phyloP scores from a whole-genome alignment of 129 eudicot species.

The Flaveria linearis region DNA sequence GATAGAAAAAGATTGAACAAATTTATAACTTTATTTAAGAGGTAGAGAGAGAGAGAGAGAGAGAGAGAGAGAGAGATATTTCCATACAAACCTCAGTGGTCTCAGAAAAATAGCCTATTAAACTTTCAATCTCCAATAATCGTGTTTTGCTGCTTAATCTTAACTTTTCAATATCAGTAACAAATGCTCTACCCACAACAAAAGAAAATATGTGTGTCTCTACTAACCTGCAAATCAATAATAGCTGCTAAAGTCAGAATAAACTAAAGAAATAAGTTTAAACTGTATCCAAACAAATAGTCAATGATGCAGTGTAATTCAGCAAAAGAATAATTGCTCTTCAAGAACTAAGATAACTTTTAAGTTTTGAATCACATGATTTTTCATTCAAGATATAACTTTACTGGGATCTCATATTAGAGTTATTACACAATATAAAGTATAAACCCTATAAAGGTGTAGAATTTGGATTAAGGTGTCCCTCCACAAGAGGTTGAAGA shows the following conservation, averaged over 20 bases:
- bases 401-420: neutral
- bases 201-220: slow-evolving; percentile 98
- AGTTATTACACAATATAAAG: neutral
- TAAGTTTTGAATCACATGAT: neutral
- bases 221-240: slow-evolving; percentile 75
- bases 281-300: slow-evolving; percentile 1
- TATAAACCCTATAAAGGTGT: too few relatives aligned
- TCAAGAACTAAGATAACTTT: neutral
- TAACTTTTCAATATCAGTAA: slow-evolving; percentile 90
- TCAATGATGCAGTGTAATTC: neutral
- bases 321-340: neutral
- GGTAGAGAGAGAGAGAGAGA: neutral
- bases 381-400: slow-evolving; percentile 7
- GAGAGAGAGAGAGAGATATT: neutral
- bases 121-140: slow-evolving; percentile 64
- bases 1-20: slow-evolving; percentile 9
- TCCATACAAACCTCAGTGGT: slow-evolving; percentile 60
- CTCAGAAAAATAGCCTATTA: slow-evolving; percentile 75
- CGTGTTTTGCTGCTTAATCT: slow-evolving; percentile 82
- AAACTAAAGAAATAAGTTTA: slow-evolving; percentile 7
- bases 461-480: too few relatives aligned
- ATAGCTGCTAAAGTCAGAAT: neutral
- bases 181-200: slow-evolving; percentile 99
- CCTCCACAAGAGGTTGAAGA: too few relatives aligned
- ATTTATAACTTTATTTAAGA: slow-evolving; percentile 5